phyloP scores from a whole-genome alignment of 371 early-diverging fungal species.

The Rhizopus delemar region DNA sequence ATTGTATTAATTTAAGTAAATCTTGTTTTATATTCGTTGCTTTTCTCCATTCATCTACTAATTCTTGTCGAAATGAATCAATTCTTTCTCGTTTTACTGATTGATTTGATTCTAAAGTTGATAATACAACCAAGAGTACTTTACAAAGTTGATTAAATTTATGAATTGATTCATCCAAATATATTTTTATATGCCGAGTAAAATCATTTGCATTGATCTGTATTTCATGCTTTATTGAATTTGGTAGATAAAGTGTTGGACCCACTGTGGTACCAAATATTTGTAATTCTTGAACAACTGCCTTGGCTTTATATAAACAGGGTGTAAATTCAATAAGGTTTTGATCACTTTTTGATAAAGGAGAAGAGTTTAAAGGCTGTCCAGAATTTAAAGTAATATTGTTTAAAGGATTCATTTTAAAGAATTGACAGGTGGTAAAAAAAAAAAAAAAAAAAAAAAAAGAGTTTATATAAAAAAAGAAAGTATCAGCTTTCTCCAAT shows the following conservation, averaged over 20 bases:
- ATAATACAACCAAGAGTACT: conserved; percentile 15
- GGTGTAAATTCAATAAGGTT: conserved; percentile 28
- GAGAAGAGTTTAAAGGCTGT: background rate
- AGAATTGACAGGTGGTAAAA: background rate
- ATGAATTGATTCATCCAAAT: conserved; percentile 19
- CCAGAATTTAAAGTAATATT: background rate
- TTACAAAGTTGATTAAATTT: conserved; percentile 26
- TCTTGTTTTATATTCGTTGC: conserved; percentile 13
- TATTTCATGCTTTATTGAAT: background rate
- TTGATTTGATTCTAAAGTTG: conserved; percentile 22
- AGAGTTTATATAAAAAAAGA: background rate
- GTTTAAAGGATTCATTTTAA: background rate
- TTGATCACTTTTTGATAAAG: conserved; percentile 23
- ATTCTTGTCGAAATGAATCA: conserved; percentile 25
- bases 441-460: conserved; percentile 2
- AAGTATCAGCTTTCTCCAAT: background rate
- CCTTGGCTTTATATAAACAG: conserved; percentile 28
- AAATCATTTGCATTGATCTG: conserved; percentile 4
- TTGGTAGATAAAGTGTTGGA: conserved; percentile 8
- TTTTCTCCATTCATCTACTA: conserved; percentile 21
- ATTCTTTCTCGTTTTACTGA: conserved; percentile 20
- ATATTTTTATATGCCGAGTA: conserved; percentile 11
- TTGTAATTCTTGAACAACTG: conserved; percentile 22
- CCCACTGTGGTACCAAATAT: conserved; percentile 18
- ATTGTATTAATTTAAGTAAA: conserved; percentile 7